Evolutionary conservation across 768 basidiomycete genomes (phyloP).

Genomic region (Lentinula aciculospora): DNA sequence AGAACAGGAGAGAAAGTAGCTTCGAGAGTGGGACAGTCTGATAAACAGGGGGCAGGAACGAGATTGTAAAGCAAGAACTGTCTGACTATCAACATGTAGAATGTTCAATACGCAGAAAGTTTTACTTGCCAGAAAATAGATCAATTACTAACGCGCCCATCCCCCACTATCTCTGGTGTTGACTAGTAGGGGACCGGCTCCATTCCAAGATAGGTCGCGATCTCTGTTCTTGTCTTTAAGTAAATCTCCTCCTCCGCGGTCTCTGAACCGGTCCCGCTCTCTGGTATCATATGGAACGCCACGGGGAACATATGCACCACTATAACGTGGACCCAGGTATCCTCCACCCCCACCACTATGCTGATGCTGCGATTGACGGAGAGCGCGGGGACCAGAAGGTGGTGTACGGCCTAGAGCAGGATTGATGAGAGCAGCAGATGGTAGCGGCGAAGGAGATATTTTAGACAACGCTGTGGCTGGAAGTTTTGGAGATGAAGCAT

Average conservation of each 20-base stretch:
- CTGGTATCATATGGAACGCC: neutral
- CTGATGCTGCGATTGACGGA: constrained; percentile 3
- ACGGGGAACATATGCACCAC: neutral
- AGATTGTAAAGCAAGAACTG: neutral
- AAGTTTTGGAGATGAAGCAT: neutral
- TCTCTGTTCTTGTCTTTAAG: neutral
- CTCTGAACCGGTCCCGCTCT: neutral
- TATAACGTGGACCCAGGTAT: neutral
- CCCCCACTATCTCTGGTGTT: neutral
- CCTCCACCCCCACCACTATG: neutral
- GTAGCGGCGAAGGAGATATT: neutral
- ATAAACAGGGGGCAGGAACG: too few relatives aligned
- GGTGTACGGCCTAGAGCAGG: constrained; percentile 3
- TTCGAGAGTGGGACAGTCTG: too few relatives aligned
- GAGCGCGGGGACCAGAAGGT: constrained; percentile 3
- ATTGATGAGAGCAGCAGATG: neutral
- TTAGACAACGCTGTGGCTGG: neutral
- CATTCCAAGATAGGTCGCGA: neutral
- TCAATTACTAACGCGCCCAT: neutral
- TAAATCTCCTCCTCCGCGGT: neutral
- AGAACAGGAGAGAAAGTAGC: too few relatives aligned
- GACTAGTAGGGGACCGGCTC: too few relatives aligned
- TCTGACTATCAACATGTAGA: neutral
- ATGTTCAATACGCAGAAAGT: neutral
- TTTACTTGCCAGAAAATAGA: neutral